These are phyloP conservation scores for Pseudozyma sp. DNA, from an alignment of 1,284 basidiomycete species.

Conservation along the genomic window DNA sequence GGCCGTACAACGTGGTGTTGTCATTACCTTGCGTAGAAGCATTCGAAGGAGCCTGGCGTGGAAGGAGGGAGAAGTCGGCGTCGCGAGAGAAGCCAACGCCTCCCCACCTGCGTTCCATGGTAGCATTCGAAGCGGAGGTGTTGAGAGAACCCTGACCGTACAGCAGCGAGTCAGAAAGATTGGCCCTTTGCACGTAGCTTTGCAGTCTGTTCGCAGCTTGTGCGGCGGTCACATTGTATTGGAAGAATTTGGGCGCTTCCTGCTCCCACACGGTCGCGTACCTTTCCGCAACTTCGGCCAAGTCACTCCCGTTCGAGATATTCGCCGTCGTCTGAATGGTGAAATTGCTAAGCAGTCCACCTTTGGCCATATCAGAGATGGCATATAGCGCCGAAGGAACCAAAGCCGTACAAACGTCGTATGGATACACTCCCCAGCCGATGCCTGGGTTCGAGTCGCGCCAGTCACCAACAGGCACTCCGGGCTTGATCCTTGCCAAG, in stretches of 20 bases:
- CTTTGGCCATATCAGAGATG: slow-evolving; percentile 69
- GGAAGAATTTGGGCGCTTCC: slow-evolving; percentile 71
- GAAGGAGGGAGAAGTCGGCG: slow-evolving; percentile 9
- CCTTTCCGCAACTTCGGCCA: slow-evolving; percentile 66
- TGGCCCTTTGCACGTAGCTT: slow-evolving; percentile 70
- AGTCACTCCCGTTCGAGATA: slow-evolving; percentile 8
- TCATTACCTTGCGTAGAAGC: slow-evolving; percentile 2
- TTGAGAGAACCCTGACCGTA: slow-evolving; percentile 51
- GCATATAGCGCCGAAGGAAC: slow-evolving; percentile 73
- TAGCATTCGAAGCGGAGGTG: slow-evolving; percentile 10
- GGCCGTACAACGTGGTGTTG: slow-evolving; percentile 26
- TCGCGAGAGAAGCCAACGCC: slow-evolving; percentile 16
- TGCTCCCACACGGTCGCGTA: slow-evolving; percentile 71
- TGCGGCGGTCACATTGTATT: slow-evolving; percentile 69
- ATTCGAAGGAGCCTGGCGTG: background rate
- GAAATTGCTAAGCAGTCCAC: slow-evolving; percentile 67
- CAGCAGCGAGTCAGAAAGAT: slow-evolving; percentile 69
- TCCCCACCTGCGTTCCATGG: slow-evolving; percentile 11
- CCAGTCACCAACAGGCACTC: slow-evolving; percentile 72
- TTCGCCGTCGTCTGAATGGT: slow-evolving; percentile 25
- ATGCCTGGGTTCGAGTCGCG: slow-evolving; percentile 73
- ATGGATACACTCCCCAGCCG: slow-evolving; percentile 72
- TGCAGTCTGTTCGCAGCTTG: slow-evolving; percentile 69
- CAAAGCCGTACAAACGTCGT: slow-evolving; percentile 73
- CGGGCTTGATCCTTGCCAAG: slow-evolving; percentile 69